A percentile compares a stretch with the other conserved stretches of the same genome.
Evolutionary conservation across 148 eudicot genomes (phyloP).

Genomic region (Silene latifolia): DNA sequence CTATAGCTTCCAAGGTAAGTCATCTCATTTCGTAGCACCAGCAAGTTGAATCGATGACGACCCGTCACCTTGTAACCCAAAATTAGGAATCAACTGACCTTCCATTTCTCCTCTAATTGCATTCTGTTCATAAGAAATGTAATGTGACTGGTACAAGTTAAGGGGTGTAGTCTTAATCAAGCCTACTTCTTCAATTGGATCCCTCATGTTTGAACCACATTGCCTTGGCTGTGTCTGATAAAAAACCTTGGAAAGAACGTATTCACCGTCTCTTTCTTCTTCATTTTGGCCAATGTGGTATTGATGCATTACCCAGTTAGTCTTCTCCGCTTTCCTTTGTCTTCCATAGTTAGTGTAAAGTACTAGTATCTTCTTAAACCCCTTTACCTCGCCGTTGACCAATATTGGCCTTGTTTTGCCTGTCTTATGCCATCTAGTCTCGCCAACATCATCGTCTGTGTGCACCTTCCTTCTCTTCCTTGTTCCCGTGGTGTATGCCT

Average conservation of each 20-base stretch:
- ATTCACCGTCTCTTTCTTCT: constrained; percentile 86
- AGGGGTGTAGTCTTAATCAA: constrained; percentile 17
- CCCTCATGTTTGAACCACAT: constrained; percentile 36
- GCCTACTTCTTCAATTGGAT: neutral
- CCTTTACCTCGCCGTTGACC: constrained; percentile 40
- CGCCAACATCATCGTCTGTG: constrained; percentile 37
- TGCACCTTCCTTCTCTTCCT: constrained; percentile 84
- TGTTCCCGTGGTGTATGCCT: constrained; percentile 95
- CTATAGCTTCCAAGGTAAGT: neutral
- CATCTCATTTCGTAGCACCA: constrained; percentile 30
- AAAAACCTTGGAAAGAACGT: constrained; percentile 82
- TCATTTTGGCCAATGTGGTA: constrained; percentile 79
- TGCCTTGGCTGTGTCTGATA: constrained; percentile 96
- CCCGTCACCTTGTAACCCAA: neutral
- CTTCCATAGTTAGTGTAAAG: constrained; percentile 92
- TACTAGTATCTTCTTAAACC: constrained; percentile 86
- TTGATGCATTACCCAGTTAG: constrained; percentile 98
- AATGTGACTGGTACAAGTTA: constrained; percentile 38
- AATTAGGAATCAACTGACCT: constrained; percentile 14
- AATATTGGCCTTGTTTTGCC: constrained; percentile 74
- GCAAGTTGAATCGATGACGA: constrained; percentile 28
- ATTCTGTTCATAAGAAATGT: constrained; percentile 36
- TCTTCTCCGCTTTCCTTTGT: constrained; percentile 84
- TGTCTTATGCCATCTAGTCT: constrained; percentile 26
- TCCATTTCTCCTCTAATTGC: constrained; percentile 29